These are phyloP conservation scores for Nasturtium officinale DNA, from an alignment of 345 rosid genomes.

Conservation along the genomic window DNA sequence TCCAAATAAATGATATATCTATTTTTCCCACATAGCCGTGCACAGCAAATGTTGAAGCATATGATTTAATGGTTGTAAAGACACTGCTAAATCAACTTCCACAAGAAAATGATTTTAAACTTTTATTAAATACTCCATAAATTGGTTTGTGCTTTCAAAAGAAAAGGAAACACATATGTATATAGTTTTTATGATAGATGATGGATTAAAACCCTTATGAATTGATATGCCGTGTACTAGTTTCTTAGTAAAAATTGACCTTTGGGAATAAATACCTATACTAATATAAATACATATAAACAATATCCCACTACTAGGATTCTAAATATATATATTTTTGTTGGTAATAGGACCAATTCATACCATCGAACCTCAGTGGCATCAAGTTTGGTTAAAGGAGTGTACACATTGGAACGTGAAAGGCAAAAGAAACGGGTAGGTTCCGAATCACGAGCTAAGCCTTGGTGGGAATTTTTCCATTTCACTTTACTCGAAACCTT, in stretches of 20 bases:
- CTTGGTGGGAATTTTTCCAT: constrained; percentile 65
- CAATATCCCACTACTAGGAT: background rate
- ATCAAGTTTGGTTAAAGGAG: constrained; percentile 57
- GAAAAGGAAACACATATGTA: too few relatives aligned
- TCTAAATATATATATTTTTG: background rate
- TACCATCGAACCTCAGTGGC: constrained; percentile 51
- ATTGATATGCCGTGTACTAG: background rate
- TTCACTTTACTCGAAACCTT: constrained; percentile 47
- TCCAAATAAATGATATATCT: too few relatives aligned
- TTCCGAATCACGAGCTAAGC: constrained; percentile 42
- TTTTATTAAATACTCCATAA: too few relatives aligned
- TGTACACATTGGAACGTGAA: constrained; percentile 50
- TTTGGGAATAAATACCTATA: background rate
- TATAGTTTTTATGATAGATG: too few relatives aligned
- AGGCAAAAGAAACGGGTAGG: constrained; percentile 48
- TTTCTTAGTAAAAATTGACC: background rate
- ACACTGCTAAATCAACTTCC: too few relatives aligned
- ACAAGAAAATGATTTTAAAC: too few relatives aligned
- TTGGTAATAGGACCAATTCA: constrained; percentile 42
- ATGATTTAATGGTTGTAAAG: too few relatives aligned
- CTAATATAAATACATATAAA: background rate
- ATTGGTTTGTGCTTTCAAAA: too few relatives aligned
- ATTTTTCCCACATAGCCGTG: too few relatives aligned
- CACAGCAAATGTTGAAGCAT: too few relatives aligned
- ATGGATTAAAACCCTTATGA: background rate